Evolutionary conservation across 768 basidiomycete genomes (phyloP).

Genomic region (Psilocybe subaeruginosa): DNA sequence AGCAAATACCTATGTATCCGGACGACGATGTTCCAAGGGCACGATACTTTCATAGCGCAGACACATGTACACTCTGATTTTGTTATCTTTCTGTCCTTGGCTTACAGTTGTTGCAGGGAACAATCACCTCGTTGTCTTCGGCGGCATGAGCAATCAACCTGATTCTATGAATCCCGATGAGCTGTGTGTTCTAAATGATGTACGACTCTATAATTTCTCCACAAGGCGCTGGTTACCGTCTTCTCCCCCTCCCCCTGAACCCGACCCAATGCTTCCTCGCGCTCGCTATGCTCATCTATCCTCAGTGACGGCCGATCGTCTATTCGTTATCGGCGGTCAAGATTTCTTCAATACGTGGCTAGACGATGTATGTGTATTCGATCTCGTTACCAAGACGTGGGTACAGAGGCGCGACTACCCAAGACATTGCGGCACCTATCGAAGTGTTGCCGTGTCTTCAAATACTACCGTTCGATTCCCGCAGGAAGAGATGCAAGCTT

Average conservation of each 20-base stretch:
- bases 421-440: conserved; percentile 95
- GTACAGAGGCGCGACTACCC: conserved; percentile 79
- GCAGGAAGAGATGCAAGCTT: conserved; percentile 56
- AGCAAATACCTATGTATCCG: conserved; percentile 57
- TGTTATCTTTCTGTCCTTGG: not conserved
- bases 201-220: conserved; percentile 84
- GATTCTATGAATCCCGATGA: conserved; percentile 75
- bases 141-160: conserved; percentile 88
- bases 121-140: conserved; percentile 89
- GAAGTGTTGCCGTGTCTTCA: conserved; percentile 87
- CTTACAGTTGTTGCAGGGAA: conserved; percentile 60
- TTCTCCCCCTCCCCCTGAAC: conserved; percentile 33
- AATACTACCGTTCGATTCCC: conserved; percentile 67
- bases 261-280: conserved; percentile 65
- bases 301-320: conserved; percentile 77
- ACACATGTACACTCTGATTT: conserved; percentile 60
- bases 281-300: conserved; percentile 96
- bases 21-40: conserved; percentile 78
- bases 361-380: conserved; percentile 91
- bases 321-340: conserved; percentile 95
- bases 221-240: conserved; percentile 72
- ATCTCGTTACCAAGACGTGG: conserved; percentile 76
- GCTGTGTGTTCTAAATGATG: conserved; percentile 90
- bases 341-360: conserved; percentile 93
- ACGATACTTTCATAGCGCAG: conserved; percentile 94